Evolutionary conservation across 1,139 yeast genomes (phyloP).

Genomic region (Suhomyces bribrorum): DNA sequence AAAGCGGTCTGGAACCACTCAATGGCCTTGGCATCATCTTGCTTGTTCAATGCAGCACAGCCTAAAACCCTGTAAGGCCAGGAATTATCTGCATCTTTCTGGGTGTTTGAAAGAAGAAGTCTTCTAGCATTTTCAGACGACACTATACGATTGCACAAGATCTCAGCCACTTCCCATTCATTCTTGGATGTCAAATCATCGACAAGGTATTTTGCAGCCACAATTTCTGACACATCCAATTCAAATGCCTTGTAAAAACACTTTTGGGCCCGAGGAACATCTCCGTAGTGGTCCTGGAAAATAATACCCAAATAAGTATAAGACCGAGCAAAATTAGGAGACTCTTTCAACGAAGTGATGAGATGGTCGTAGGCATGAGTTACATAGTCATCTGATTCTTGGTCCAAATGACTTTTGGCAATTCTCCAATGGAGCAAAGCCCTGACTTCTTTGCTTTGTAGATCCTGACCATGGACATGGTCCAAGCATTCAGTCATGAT

Average conservation of each 20-base stretch:
- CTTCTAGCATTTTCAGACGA: slow-evolving; percentile 63
- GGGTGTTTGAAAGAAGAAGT: slow-evolving; percentile 41
- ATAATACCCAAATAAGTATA: slow-evolving; percentile 78
- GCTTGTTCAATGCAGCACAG: slow-evolving; percentile 68
- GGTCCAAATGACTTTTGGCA: slow-evolving; percentile 54
- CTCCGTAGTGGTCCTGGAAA: slow-evolving; percentile 59
- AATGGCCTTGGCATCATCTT: slow-evolving; percentile 76
- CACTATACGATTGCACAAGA: slow-evolving; percentile 64
- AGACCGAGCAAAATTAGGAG: slow-evolving; percentile 68
- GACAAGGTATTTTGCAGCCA: slow-evolving; percentile 74
- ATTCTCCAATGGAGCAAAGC: slow-evolving; percentile 72
- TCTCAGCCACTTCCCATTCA: slow-evolving; percentile 87
- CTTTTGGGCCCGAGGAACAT: slow-evolving; percentile 70
- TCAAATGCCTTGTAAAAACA: slow-evolving; percentile 92
- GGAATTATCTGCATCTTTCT: slow-evolving; percentile 35
- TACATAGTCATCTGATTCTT: slow-evolving; percentile 32
- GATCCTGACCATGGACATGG: slow-evolving; percentile 50
- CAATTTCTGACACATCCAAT: slow-evolving; percentile 71
- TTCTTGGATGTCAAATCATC: slow-evolving; percentile 60
- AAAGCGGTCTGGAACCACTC: slow-evolving; percentile 88
- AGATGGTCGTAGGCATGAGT: slow-evolving; percentile 50
- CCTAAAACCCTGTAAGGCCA: slow-evolving; percentile 95
- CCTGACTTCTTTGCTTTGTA: slow-evolving; percentile 53
- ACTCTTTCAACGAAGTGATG: slow-evolving; percentile 63
- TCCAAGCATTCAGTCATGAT: slow-evolving; percentile 48